A percentile compares a stretch with the other conserved stretches of the same genome.
phyloP scores from a whole-genome alignment of 305 asterid species.

The Fraxinus latifolia region DNA sequence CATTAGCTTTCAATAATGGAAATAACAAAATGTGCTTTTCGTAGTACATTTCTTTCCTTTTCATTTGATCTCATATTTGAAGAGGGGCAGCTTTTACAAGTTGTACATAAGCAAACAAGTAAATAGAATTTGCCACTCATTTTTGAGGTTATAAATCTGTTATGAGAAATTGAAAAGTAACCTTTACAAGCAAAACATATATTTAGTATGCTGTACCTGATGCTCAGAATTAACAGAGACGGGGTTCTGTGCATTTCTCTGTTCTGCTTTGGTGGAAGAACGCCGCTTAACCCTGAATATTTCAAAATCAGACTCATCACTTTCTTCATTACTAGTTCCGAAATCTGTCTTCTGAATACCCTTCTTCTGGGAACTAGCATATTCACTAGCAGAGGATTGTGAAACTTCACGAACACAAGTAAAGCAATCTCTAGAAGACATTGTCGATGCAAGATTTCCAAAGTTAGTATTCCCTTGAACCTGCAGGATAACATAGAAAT shows the following conservation, averaged over 20 bases:
- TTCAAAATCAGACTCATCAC: slow-evolving; percentile 77
- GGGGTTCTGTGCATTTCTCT: slow-evolving; percentile 39
- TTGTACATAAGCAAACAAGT: neutral
- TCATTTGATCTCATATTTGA: neutral
- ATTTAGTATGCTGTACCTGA: slow-evolving; percentile 47
- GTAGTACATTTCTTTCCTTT: neutral
- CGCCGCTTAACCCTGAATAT: slow-evolving; percentile 79
- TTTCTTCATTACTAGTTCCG: slow-evolving; percentile 42
- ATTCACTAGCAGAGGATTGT: slow-evolving; percentile 31
- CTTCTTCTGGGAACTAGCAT: slow-evolving; percentile 25
- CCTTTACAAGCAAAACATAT: neutral
- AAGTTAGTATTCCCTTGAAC: slow-evolving; percentile 31
- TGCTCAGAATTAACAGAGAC: slow-evolving; percentile 38
- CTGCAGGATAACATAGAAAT: slow-evolving; percentile 21
- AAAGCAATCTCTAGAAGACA: slow-evolving; percentile 27
- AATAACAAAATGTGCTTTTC: neutral
- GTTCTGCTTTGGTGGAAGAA: slow-evolving; percentile 52
- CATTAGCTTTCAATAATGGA: neutral
- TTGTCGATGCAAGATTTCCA: slow-evolving; percentile 24
- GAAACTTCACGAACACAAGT: slow-evolving; percentile 28
- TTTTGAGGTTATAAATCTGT: slow-evolving; percentile 1
- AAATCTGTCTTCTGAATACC: slow-evolving; percentile 25
- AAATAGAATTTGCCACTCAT: neutral
- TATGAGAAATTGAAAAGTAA: neutral
- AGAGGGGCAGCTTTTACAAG: neutral